Conservation (phyloP, 306 rosid genomes). For the Abrus precatorius region DNA sequence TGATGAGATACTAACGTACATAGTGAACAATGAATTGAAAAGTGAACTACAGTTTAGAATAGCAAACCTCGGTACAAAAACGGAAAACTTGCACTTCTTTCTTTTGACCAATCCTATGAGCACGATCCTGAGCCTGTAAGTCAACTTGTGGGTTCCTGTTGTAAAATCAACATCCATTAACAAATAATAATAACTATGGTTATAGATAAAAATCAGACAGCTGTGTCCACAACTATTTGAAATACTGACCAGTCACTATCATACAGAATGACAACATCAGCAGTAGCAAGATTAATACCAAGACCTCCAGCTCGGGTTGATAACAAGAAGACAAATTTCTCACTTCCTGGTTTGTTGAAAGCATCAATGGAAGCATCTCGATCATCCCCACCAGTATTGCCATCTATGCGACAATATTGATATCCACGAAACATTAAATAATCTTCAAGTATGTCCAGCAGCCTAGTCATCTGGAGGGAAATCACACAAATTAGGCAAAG, state of each 20-base stretch:
- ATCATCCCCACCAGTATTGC: constrained; percentile 98
- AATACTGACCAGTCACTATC: constrained; percentile 94
- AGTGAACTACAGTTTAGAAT: constrained; percentile 15
- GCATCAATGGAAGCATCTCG: constrained; percentile 98
- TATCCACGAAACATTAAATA: constrained; percentile 91
- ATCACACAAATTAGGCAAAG: constrained; percentile 1
- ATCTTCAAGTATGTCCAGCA: constrained; percentile 97
- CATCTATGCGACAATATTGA: constrained; percentile 97
- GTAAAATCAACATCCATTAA: constrained; percentile 47
- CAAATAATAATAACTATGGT: constrained; percentile 22
- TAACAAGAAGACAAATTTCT: constrained; percentile 90
- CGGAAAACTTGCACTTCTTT: constrained; percentile 99
- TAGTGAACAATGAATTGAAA: constrained; percentile 18
- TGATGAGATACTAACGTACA: constrained; percentile 28
- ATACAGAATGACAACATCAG: constrained; percentile 96
- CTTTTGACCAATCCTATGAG: constrained; percentile 99
- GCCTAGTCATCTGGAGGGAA: constrained; percentile 87
- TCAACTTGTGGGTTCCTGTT: constrained; percentile 99
- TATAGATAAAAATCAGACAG: constrained; percentile 22
- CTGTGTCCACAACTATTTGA: constrained; percentile 17
- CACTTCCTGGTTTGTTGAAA: constrained; percentile 96
- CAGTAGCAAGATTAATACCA: constrained; percentile 99
- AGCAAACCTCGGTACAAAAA: constrained; percentile 91
- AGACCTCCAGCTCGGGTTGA: constrained; percentile 99
- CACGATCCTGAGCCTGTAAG: constrained; percentile 99